Conservation (phyloP, 2,329 filamentous ascomycete genomes). For the Xylaria arbuscula region DNA sequence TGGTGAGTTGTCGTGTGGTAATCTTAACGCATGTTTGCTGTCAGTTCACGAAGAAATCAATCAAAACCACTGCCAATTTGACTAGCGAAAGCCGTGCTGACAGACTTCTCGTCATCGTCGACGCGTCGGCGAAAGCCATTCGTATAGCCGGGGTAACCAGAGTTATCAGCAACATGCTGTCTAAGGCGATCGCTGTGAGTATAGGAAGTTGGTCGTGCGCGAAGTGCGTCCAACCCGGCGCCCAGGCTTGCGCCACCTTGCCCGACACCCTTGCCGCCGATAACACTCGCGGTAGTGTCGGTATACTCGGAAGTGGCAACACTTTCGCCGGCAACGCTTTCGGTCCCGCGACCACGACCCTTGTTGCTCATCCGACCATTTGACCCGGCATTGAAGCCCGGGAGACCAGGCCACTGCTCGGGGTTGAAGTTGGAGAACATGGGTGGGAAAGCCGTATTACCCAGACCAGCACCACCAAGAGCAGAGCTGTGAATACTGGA, state of each 20-base stretch:
- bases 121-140: slow-evolving; percentile 77
- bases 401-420: slow-evolving; percentile 88
- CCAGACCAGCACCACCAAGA: slow-evolving; percentile 84
- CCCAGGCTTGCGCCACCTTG: slow-evolving; percentile 90
- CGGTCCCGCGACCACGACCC: slow-evolving; percentile 72
- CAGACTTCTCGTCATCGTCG: slow-evolving; percentile 95
- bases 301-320: slow-evolving; percentile 91
- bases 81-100: slow-evolving; percentile 96
- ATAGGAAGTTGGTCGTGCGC: slow-evolving; percentile 69
- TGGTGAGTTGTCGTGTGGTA: slow-evolving; percentile 29
- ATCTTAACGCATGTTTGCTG: slow-evolving; percentile 27
- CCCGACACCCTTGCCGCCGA: slow-evolving; percentile 78
- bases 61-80: slow-evolving; percentile 75
- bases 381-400: slow-evolving; percentile 65
- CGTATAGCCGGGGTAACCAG: slow-evolving; percentile 73
- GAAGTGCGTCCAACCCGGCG: slow-evolving; percentile 80
- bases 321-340: slow-evolving; percentile 90
- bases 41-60: slow-evolving; percentile 42
- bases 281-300: slow-evolving; percentile 81
- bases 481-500: slow-evolving; percentile 95
- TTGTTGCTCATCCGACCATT: slow-evolving; percentile 74
- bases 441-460: slow-evolving; percentile 82
- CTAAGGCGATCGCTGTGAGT: slow-evolving; percentile 92
- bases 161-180: slow-evolving; percentile 86
- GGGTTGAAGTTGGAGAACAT: slow-evolving; percentile 95